A percentile compares a stretch with the other conserved stretches of the same genome.
phyloP scores from a whole-genome alignment of 2,329 filamentous ascomycete genomes.

The Ceratocystis alfenasii region DNA sequence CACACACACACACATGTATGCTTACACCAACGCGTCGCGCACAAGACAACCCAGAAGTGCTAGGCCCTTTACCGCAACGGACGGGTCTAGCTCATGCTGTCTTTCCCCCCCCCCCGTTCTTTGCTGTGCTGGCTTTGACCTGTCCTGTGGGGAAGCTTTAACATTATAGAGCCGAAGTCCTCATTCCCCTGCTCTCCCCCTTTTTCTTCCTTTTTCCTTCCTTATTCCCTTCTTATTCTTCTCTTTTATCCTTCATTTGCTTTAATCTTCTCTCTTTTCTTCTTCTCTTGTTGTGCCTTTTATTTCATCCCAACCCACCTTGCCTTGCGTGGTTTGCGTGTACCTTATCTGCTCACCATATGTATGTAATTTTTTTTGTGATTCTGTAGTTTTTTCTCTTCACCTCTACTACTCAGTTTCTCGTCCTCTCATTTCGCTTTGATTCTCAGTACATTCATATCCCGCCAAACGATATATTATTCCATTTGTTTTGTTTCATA shows the following conservation, averaged over 20 bases:
- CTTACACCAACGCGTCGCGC: no score
- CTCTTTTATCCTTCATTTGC: conserved; percentile 4
- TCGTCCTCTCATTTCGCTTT: conserved; percentile 13
- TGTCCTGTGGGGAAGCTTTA: neutral
- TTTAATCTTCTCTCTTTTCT: conserved; percentile 2
- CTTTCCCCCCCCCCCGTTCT: neutral
- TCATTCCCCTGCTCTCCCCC: neutral
- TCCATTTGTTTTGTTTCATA: conserved; percentile 11
- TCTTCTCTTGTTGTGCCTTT: neutral
- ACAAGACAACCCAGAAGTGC: no score
- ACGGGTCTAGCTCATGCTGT: neutral
- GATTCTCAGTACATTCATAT: neutral
- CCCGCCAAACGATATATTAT: neutral
- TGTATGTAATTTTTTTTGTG: conserved; percentile 5
- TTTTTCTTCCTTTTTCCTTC: conserved; percentile 8
- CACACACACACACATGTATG: no score
- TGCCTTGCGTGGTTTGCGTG: conserved; percentile 5
- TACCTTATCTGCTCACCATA: neutral
- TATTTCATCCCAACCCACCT: neutral
- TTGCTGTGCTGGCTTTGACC: conserved; percentile 3
- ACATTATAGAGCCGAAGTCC: neutral
- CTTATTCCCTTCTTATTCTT: conserved; percentile 8
- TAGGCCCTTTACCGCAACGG: no score
- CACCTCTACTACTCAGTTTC: neutral
- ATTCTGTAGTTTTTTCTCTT: conserved; percentile 2